Evolutionary conservation across 257 asterid genomes (phyloP).

Genomic region (Solanum neorickii): DNA sequence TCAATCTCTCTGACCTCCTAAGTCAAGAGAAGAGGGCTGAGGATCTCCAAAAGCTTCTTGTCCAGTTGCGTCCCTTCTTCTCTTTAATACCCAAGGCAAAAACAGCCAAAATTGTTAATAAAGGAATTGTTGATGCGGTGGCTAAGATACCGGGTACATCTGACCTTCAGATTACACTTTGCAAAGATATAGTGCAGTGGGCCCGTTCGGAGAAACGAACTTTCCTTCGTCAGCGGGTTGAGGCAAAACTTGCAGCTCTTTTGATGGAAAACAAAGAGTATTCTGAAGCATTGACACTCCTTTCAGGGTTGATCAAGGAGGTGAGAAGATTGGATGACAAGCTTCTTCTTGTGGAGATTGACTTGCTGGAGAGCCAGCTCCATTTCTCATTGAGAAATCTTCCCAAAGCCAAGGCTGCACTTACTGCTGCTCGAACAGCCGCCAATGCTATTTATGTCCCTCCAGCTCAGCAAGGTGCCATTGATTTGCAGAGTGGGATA

Average conservation of each 20-base stretch:
- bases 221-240: constrained; percentile 39
- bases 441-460: constrained; percentile 39
- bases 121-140: constrained; percentile 26
- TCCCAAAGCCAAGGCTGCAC: constrained; percentile 38
- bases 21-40: constrained; percentile 25
- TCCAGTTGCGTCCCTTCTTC: constrained; percentile 25
- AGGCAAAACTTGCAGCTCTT: constrained; percentile 33
- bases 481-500: constrained; percentile 40
- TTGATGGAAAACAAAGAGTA: constrained; percentile 36
- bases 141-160: constrained; percentile 36
- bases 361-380: constrained; percentile 38
- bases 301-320: constrained; percentile 31
- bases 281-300: constrained; percentile 30
- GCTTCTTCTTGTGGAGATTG: constrained; percentile 36
- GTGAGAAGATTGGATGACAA: constrained; percentile 37
- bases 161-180: constrained; percentile 31
- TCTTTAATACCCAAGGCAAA: constrained; percentile 38
- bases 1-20: constrained; percentile 35
- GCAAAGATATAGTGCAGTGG: constrained; percentile 39
- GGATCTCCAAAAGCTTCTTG: constrained; percentile 18
- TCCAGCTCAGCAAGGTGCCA: constrained; percentile 36
- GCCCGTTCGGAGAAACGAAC: constrained; percentile 35
- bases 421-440: constrained; percentile 37
- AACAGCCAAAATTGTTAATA: constrained; percentile 32
- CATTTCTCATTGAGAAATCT: constrained; percentile 34